These are phyloP conservation scores for Delitschia confertaspora DNA, from an alignment of 495 filamentous ascomycete species.

Conservation along the genomic window DNA sequence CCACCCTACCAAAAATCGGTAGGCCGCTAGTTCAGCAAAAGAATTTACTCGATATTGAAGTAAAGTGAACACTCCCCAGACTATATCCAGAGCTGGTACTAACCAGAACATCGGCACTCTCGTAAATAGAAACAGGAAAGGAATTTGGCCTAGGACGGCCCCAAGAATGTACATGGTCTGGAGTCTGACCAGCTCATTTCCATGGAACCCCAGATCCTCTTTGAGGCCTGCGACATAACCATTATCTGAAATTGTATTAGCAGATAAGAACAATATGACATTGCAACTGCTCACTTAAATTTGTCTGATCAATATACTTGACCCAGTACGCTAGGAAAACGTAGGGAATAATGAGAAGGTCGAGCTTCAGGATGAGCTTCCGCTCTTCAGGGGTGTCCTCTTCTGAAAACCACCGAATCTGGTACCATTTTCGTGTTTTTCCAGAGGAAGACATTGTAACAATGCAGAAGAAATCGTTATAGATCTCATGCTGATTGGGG, in stretches of 20 bases:
- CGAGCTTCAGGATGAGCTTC: slow-evolving; percentile 16
- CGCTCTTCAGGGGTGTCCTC: slow-evolving; percentile 18
- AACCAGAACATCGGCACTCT: slow-evolving; percentile 42
- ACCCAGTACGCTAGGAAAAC: slow-evolving; percentile 16
- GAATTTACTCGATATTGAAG: slow-evolving; percentile 15
- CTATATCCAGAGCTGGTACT: slow-evolving; percentile 31
- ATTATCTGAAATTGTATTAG: slow-evolving; percentile 7
- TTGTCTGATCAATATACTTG: slow-evolving; percentile 18
- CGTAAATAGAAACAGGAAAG: slow-evolving; percentile 45
- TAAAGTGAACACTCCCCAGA: slow-evolving; percentile 18
- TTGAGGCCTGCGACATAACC: slow-evolving; percentile 19
- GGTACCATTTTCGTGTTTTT: slow-evolving; percentile 10
- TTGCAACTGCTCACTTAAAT: slow-evolving; percentile 3
- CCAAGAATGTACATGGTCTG: slow-evolving; percentile 45
- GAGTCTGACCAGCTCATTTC: slow-evolving; percentile 43
- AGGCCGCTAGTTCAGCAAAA: slow-evolving; percentile 9
- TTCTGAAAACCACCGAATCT: slow-evolving; percentile 11
- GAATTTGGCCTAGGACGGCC: slow-evolving; percentile 44
- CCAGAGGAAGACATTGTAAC: background rate
- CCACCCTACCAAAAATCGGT: slow-evolving; percentile 33
- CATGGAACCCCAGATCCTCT: slow-evolving; percentile 29
- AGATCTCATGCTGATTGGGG: too few species aligned
- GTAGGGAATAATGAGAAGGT: slow-evolving; percentile 14
- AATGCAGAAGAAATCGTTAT: too few species aligned
- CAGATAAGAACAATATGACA: background rate